Base-by-base conservation (phyloP, 768 basidiomycete species). In the Auriscalpium microsporum region DNA sequence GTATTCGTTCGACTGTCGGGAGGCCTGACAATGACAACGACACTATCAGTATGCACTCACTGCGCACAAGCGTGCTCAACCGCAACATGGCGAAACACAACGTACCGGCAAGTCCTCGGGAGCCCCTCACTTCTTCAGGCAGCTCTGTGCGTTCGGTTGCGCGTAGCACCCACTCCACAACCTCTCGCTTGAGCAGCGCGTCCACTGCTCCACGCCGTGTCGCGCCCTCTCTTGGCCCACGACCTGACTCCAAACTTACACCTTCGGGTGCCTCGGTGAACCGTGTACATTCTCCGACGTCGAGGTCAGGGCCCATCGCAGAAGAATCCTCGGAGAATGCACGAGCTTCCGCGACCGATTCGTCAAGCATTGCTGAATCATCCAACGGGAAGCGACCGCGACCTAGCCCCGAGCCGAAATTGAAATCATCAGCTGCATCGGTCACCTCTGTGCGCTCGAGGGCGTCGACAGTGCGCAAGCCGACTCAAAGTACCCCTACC, bases 161-260 rank as follows among this genome's bases (percentile, higher is more conserved):
- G 3, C 71, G 75, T 40, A 78, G 77, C 58, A 73, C 71, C 10
- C 60, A 65, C 23, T 70, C 69, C 2, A 67, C 66, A 2, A 59
- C 63, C 11, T 73, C 71, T 28, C 66, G 70, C 10, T 63, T 62
- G 37, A 68, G 66, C 36, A 61, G 64, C 17, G 57, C 55, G 13
- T 54, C 55, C 34, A 47, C 63, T 13, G 57, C 54, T 60, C 64
- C 63, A 9, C 64, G 69, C 4, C 66, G 65, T 16, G 50, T 51
- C 10, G 54, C 62, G n/a, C 52, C 60, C 19, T 63, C 60, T 9
- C 52, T 66, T 1, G 64, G 63, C 10, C 58, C 58, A 17, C 63
- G 71, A 16, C 87, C 87, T 2, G 87, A 90, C 60, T 88, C 86
- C 6, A 88, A 89, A 63, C 73, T 88, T 9, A 85, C 84, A 2